Evolutionary conservation across 768 basidiomycete species (phyloP), one percentile per base, ranked within the genome.

Genomic region (Termitomyces sp.): DNA sequence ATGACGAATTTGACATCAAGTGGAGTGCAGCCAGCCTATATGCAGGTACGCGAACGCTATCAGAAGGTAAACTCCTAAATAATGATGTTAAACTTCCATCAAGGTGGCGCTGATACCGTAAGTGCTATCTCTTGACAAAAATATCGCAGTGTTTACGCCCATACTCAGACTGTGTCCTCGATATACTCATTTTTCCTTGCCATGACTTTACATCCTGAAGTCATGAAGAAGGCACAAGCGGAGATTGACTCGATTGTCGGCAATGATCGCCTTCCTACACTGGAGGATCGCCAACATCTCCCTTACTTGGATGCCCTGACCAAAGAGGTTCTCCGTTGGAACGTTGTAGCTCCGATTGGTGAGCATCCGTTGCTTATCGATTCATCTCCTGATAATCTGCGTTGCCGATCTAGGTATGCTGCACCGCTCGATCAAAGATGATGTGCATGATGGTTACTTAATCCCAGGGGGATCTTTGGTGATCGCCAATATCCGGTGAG

Each of bases 391-490:
- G 11, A 24, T 24, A 22, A 44, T 24, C 20, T n/a, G 18, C 9
- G 43, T 44, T 24, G 11, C 22, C 5, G n/a, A 4, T 20, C 40
- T 81, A 44, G 81, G 75, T 24, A 73, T 82, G 10, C 77, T 83
- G 16, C 86, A 86, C 64, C 76, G 82, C 14, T 78, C 73, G 8
- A 78, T 71, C 26, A 74, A 84, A 59, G 84, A 86, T 58, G 85
- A 86, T 54, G 66, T 84, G 5, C 83, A 86, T 56, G 74, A 83
- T 46, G 84, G 84, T 4, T 81, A 82, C 67, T 78, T 78, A 38
- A 82, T 87, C 54, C 85, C 85, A 10, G 80, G 85, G 59, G 82
- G 82, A 16, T 69, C 81, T 5, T 65, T 83, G 38, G 71, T 83
- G 10, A 75, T 83, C 53, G 71, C 76, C 10, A 84, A 84, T 62